Percentiles rank a stretch among this genome's conserved stretches.
These are phyloP conservation scores for Clitoria ternatea DNA, from an alignment of 306 rosid genomes.

Conservation along the genomic window DNA sequence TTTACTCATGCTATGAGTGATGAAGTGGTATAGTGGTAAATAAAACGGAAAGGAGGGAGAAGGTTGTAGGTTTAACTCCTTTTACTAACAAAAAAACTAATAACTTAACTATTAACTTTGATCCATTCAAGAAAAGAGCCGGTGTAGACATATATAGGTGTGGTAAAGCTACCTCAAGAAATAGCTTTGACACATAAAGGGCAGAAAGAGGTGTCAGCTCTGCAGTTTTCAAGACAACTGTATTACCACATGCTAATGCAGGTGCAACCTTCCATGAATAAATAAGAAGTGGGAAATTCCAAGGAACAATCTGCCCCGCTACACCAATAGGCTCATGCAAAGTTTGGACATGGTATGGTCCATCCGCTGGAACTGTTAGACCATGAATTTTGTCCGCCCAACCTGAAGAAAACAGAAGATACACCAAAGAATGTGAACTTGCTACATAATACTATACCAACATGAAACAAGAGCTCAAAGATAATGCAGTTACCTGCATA, in stretches of 20 bases:
- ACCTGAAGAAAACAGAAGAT: constrained; percentile 39
- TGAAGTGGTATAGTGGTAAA: too few relatives aligned
- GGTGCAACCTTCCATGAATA: constrained; percentile 82
- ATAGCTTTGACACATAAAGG: constrained; percentile 49
- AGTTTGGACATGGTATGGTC: constrained; percentile 63
- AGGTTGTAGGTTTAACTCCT: too few relatives aligned
- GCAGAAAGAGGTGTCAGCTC: constrained; percentile 87
- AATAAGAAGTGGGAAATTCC: constrained; percentile 84
- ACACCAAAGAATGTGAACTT: constrained; percentile 3
- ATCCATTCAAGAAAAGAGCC: too few relatives aligned
- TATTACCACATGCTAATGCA: constrained; percentile 77
- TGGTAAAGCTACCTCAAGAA: constrained; percentile 50
- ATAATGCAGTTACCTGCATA: constrained; percentile 52
- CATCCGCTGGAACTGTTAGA: constrained; percentile 69
- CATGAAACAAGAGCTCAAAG: constrained; percentile 3
- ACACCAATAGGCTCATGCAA: constrained; percentile 88
- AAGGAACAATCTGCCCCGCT: constrained; percentile 77
- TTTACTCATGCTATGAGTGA: too few relatives aligned
- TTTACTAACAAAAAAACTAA: too few relatives aligned
- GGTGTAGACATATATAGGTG: not conserved
- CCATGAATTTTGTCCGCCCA: constrained; percentile 90
- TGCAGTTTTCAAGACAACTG: constrained; percentile 66
- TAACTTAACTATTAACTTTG: too few relatives aligned
- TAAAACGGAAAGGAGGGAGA: too few relatives aligned
- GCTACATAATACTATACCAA: not conserved